phyloP scores from a whole-genome alignment of 352 stramenopile genomes.

The Peronospora destructor region DNA sequence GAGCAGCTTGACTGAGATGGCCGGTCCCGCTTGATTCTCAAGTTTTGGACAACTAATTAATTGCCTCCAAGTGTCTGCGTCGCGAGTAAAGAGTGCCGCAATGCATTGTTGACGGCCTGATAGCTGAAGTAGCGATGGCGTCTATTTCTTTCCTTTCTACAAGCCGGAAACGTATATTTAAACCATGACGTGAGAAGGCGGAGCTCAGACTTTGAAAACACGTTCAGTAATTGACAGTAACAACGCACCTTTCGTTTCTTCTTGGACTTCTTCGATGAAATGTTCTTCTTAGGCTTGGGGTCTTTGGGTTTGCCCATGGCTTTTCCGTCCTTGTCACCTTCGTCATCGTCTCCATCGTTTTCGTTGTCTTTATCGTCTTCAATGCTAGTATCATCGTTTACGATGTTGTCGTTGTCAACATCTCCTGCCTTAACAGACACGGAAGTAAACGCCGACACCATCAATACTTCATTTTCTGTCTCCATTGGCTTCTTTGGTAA shows the following conservation, averaged over 20 bases:
- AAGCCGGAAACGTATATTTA: constrained; percentile 2
- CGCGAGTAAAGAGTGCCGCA: constrained; percentile 5
- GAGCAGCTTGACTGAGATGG: constrained; percentile 12
- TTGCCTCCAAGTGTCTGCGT: constrained; percentile 10
- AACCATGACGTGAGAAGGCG: constrained; percentile 5
- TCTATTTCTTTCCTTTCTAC: constrained; percentile 46
- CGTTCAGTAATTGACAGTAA: constrained; percentile 10
- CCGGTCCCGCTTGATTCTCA: constrained; percentile 9
- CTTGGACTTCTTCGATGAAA: constrained; percentile 50
- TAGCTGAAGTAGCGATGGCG: constrained; percentile 18
- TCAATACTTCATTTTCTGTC: constrained; percentile 13
- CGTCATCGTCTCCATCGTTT: constrained; percentile 3
- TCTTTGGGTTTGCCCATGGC: constrained; percentile 21
- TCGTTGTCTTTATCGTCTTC: not conserved
- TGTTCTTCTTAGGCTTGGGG: constrained; percentile 26
- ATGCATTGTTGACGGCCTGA: constrained; percentile 12
- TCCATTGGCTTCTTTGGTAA: constrained; percentile 22
- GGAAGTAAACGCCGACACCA: constrained; percentile 29
- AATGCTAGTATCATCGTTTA: not conserved
- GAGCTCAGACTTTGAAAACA: constrained; percentile 42
- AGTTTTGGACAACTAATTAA: constrained; percentile 19
- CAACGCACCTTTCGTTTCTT: constrained; percentile 63
- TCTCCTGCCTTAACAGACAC: constrained; percentile 25
- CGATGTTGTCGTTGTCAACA: constrained; percentile 25
- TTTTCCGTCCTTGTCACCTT: constrained; percentile 17